Evolutionary conservation across 2,329 filamentous ascomycete genomes (phyloP).

Genomic region (Aspergillus aculeatus): DNA sequence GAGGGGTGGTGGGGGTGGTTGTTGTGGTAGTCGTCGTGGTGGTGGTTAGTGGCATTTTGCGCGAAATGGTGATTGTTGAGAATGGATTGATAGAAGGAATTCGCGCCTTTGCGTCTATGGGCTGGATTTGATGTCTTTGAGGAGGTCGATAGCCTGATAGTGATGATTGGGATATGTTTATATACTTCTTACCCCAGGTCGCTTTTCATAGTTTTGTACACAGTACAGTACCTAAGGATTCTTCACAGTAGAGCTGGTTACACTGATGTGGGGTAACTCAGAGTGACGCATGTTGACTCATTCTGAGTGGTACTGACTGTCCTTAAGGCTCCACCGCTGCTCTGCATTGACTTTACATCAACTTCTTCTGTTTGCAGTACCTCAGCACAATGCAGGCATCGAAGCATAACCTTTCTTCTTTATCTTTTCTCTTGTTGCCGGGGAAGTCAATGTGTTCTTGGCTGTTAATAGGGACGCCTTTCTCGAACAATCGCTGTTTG

Average conservation of each 20-base stretch:
- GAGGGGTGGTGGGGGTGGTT: slow-evolving; percentile 14
- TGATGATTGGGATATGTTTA: too few species aligned
- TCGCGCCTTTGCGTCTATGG: not conserved
- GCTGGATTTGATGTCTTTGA: not conserved
- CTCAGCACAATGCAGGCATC: too few species aligned
- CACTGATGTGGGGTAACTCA: not conserved
- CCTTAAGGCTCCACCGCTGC: not conserved
- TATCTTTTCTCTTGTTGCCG: too few species aligned
- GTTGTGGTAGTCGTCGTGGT: slow-evolving; percentile 15
- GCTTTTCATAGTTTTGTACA: too few species aligned
- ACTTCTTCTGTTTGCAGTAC: too few species aligned
- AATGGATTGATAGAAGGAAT: not conserved
- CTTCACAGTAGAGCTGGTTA: not conserved
- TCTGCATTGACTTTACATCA: not conserved
- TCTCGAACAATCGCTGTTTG: too few species aligned
- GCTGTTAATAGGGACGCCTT: too few species aligned
- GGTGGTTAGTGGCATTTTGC: not conserved
- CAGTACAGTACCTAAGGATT: too few species aligned
- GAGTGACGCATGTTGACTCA: not conserved
- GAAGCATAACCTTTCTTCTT: too few species aligned
- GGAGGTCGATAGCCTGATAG: not conserved
- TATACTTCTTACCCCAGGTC: too few species aligned
- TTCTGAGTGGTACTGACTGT: not conserved
- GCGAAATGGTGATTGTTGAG: not conserved
- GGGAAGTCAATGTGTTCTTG: too few species aligned